Conservation (phyloP, 2,329 filamentous ascomycete species). For the Cercospora sesami region DNA sequence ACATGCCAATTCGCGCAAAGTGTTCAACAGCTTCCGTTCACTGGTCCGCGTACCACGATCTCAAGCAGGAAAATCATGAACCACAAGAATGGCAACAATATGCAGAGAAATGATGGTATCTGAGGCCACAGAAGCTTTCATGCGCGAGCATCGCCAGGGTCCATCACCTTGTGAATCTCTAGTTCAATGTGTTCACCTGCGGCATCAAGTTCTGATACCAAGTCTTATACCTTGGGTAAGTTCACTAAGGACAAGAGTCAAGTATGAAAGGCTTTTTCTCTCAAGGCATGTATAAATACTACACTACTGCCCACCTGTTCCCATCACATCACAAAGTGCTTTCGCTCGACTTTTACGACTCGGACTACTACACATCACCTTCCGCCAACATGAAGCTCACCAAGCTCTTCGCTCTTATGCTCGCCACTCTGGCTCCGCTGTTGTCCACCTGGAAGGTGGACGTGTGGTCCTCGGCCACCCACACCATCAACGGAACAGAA, state of each 20-base stretch:
- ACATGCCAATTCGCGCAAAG: not conserved
- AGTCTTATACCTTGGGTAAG: not conserved
- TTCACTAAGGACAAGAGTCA: not conserved
- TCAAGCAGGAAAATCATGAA: not conserved
- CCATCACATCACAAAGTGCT: not conserved
- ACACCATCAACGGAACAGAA: not conserved
- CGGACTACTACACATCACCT: not conserved
- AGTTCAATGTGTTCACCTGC: not conserved
- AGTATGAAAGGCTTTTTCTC: not conserved
- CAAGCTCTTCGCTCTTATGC: not conserved
- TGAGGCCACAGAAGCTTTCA: not conserved
- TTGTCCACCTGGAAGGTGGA: not conserved
- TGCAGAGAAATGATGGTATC: not conserved
- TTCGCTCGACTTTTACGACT: not conserved
- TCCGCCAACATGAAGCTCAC: not conserved
- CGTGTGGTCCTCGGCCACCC: not conserved
- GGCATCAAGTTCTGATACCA: not conserved
- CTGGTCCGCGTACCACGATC: not conserved
- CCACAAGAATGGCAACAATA: not conserved
- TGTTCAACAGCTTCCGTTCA: not conserved
- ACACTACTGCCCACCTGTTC: not conserved
- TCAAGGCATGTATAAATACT: not conserved
- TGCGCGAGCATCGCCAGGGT: not conserved
- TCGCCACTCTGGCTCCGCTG: not conserved
- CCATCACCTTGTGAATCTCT: not conserved